phyloP scores from a whole-genome alignment of 176 grass and related monocot species.

The Oryza australiensis region DNA sequence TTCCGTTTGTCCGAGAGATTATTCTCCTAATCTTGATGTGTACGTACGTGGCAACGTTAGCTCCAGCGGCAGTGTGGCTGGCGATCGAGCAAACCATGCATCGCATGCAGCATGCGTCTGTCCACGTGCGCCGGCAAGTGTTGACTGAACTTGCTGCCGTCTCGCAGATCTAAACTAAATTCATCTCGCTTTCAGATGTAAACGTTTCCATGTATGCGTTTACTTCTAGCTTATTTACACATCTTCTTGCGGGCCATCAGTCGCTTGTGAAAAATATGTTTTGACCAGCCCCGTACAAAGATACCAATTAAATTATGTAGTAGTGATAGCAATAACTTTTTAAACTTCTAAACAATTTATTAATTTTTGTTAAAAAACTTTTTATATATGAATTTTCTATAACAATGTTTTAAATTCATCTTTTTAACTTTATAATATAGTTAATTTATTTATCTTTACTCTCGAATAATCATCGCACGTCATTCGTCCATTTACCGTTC shows the following conservation, averaged over 20 bases:
- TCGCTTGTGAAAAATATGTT: too few species aligned
- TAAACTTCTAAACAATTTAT: neutral
- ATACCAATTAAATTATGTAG: too few species aligned
- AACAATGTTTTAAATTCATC: too few species aligned
- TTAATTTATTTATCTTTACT: too few species aligned
- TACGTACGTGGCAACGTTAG: neutral
- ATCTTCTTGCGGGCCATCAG: too few species aligned
- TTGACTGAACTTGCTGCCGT: constrained; percentile 7
- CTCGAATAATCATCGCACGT: too few species aligned
- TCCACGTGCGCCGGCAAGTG: constrained; percentile 28
- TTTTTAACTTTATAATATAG: too few species aligned
- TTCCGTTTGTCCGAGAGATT: constrained; percentile 23
- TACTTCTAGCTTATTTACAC: neutral
- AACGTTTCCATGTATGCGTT: constrained; percentile 12
- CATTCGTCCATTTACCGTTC: too few species aligned
- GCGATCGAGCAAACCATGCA: constrained; percentile 16
- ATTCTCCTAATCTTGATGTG: constrained; percentile 14
- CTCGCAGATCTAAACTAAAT: neutral
- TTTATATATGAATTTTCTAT: too few species aligned
- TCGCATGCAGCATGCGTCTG: neutral
- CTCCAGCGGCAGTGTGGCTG: constrained; percentile 7
- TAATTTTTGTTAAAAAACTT: too few species aligned
- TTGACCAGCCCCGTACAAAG: too few species aligned
- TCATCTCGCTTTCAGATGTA: neutral
- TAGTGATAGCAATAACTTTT: too few species aligned